These are phyloP conservation scores for Schoenoplectus tabernaemontani DNA, from an alignment of 202 grass and related monocot genomes.

Conservation along the genomic window DNA sequence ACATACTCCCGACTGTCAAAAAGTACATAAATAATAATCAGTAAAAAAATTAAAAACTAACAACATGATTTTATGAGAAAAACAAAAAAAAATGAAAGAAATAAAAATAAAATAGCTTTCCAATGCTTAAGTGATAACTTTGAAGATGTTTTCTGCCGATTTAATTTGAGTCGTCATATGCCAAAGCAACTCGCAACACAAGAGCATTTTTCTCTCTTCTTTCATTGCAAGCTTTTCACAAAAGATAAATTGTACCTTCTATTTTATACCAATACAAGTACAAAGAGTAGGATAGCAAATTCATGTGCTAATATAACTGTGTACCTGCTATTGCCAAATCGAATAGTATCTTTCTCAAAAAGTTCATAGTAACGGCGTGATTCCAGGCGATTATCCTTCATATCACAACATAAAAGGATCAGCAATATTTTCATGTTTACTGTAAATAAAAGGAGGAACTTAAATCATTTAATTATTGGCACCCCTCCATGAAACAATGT, in stretches of 20 bases:
- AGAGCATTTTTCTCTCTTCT: too few species aligned
- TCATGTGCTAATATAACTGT: not conserved
- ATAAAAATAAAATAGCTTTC: too few species aligned
- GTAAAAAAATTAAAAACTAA: too few species aligned
- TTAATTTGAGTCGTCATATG: too few species aligned
- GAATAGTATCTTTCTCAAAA: conserved; percentile 87
- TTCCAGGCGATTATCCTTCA: conserved; percentile 70
- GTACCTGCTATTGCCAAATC: conserved; percentile 95
- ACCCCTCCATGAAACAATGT: not conserved
- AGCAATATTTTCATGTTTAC: not conserved
- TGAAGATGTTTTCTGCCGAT: too few species aligned
- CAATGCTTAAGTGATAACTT: too few species aligned
- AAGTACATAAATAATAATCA: not conserved
- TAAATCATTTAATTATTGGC: not conserved
- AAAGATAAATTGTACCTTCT: too few species aligned
- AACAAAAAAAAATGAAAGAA: too few species aligned
- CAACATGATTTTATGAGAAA: not conserved
- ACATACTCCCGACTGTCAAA: conserved; percentile 80
- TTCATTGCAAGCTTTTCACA: too few species aligned
- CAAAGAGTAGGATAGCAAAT: not conserved
- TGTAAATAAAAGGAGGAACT: not conserved
- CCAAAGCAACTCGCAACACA: too few species aligned
- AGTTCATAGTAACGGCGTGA: conserved; percentile 84
- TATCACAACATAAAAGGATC: conserved; percentile 14
- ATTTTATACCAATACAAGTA: too few species aligned